phyloP scores from a whole-genome alignment of 768 basidiomycete species.

The Amanita inopinata region DNA sequence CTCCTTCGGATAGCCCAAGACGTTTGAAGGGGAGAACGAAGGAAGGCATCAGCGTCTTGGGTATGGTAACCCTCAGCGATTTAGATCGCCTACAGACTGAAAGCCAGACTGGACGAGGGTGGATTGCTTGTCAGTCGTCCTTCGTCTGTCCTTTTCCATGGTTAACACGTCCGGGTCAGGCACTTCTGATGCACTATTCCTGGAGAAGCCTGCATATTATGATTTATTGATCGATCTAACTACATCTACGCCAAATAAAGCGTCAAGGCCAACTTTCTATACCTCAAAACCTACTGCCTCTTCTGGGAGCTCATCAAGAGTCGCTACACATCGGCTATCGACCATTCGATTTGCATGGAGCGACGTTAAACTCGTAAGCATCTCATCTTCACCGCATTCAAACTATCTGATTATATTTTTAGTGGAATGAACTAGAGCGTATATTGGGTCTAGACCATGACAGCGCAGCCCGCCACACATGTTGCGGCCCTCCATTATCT shows the following conservation, averaged over 20 bases:
- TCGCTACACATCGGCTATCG: conserved; percentile 46
- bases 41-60: conserved; percentile 58
- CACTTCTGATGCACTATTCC: conserved; percentile 77
- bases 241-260: conserved; percentile 49
- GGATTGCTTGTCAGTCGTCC: conserved; percentile 62
- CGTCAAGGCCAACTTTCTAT: conserved; percentile 58
- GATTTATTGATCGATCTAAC: conserved; percentile 78
- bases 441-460: conserved; percentile 49
- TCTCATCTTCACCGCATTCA: background rate
- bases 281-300: conserved; percentile 39
- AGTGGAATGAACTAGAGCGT: conserved; percentile 77
- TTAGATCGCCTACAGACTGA: conserved; percentile 51
- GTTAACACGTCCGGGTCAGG: conserved; percentile 23
- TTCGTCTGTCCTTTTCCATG: background rate
- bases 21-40: conserved; percentile 30
- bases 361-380: conserved; percentile 60
- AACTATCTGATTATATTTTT: conserved; percentile 3
- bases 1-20: conserved; percentile 6
- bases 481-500: conserved; percentile 27
- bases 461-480: conserved; percentile 18
- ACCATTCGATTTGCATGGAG: conserved; percentile 75
- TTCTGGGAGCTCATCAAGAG: conserved; percentile 19
- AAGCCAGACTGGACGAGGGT: conserved; percentile 53
- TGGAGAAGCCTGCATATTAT: conserved; percentile 72
- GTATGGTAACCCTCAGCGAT: conserved; percentile 74